Evolutionary conservation across 2,329 filamentous ascomycete genomes (phyloP).

Genomic region (Chaetomiaceae sp.): DNA sequence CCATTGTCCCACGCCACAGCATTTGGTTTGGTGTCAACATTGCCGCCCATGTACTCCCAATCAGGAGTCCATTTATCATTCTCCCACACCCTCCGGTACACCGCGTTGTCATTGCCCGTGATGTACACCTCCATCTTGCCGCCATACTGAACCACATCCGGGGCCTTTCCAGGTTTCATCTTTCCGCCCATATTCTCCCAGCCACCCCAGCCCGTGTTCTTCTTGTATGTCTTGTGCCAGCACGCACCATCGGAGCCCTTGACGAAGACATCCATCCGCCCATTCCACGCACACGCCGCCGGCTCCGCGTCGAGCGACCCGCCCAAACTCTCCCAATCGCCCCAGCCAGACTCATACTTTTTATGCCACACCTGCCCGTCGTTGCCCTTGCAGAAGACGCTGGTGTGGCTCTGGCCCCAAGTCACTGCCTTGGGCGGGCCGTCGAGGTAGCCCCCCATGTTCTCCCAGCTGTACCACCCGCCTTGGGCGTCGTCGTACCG

Average conservation of each 20-base stretch:
- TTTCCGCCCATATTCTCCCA: constrained; percentile 26
- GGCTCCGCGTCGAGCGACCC: constrained; percentile 21
- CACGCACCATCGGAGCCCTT: constrained; percentile 25
- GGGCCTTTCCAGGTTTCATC: constrained; percentile 19
- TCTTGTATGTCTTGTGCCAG: constrained; percentile 25
- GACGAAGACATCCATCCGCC: constrained; percentile 21
- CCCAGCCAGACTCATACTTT: constrained; percentile 21
- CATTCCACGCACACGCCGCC: constrained; percentile 23
- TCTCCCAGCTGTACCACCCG: constrained; percentile 29
- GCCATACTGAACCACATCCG: constrained; percentile 22
- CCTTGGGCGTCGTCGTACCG: constrained; percentile 23
- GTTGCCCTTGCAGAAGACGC: constrained; percentile 27
- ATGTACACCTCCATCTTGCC: constrained; percentile 25
- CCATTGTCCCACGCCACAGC: constrained; percentile 20
- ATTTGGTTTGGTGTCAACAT: constrained; percentile 23
- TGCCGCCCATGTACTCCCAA: constrained; percentile 32
- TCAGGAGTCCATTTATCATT: constrained; percentile 19
- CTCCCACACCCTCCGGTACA: constrained; percentile 22
- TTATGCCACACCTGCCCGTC: constrained; percentile 25
- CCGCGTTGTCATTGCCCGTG: constrained; percentile 17
- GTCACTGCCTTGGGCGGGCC: constrained; percentile 27
- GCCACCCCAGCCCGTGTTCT: constrained; percentile 17
- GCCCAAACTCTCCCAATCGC: constrained; percentile 23
- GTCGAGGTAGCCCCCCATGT: constrained; percentile 26
- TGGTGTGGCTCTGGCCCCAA: constrained; percentile 25